Base-by-base conservation (phyloP, 1,284 basidiomycete genomes). In the Boletus sp. region DNA sequence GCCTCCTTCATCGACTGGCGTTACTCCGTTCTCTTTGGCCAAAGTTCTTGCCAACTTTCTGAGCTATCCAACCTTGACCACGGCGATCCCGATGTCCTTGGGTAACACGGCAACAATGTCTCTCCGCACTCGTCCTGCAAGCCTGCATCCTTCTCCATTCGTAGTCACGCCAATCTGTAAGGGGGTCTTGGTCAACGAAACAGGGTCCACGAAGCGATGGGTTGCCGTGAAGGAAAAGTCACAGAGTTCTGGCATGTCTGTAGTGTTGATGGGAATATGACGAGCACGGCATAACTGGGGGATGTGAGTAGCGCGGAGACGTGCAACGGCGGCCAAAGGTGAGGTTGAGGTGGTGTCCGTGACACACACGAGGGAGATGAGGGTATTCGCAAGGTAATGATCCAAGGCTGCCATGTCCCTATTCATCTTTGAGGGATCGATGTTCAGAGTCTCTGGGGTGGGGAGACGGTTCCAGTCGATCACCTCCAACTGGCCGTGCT, bases 151-250 rank as follows among this genome's bases (percentile, higher is more conserved):
- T 62, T 91, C 85, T 0, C 95, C 94, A 67, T 97, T 98, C 2
- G 96, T 96, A 1, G 94, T 94, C 1, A 98, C 85, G 0, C 91
- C 93, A 16, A 99, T 77, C 71, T 98, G 95, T 0, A 98, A 79
- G 3, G 90, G 78, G 0, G 85, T 86, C 8, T 83, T 78, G 59
- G 71, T 69, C 8, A 80, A 80, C 2, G 78, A 78, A n/a, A 72
- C 68, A 10, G 78, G 65, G 63, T 83, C 79, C 5, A 82, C 73
- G 69, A 98, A 95, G 7, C 96, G 91, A 71, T 98, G 94, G 0
- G 89, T 87, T 1, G 95, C 87, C 0, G 93, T 86, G 77, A 98
- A 96, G 0, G 91, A 89, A 73, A 94, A 98, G 71, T 97, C 94
- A 74, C 94, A 97, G 27, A 97, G 81, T 13, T 85, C 79, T 2